phyloP scores from a whole-genome alignment of 1,139 yeast species.

The Nakaseomyces bracarensis region DNA sequence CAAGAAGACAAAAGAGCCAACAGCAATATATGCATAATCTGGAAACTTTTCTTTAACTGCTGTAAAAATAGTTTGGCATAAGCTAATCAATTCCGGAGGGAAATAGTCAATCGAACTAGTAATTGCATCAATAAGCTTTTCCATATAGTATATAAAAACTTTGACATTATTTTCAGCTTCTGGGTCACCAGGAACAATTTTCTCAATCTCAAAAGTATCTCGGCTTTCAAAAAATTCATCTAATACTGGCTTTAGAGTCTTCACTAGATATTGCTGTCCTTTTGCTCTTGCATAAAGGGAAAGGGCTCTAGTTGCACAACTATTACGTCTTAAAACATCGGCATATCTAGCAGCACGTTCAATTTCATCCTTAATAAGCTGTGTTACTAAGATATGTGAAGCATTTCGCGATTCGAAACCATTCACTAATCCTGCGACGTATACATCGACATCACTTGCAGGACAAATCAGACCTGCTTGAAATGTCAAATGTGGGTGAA shows the following conservation, averaged over 20 bases:
- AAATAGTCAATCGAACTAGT: slow-evolving; percentile 47
- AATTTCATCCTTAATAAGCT: slow-evolving; percentile 58
- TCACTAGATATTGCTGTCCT: slow-evolving; percentile 51
- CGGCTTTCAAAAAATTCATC: slow-evolving; percentile 44
- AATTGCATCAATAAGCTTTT: slow-evolving; percentile 52
- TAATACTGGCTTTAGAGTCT: slow-evolving; percentile 48
- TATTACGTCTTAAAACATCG: slow-evolving; percentile 71
- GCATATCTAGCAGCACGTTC: slow-evolving; percentile 50
- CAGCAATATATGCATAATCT: slow-evolving; percentile 54
- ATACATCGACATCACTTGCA: slow-evolving; percentile 60
- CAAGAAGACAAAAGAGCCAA: slow-evolving; percentile 80
- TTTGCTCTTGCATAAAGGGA: slow-evolving; percentile 61
- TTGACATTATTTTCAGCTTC: slow-evolving; percentile 39
- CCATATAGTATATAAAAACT: slow-evolving; percentile 50
- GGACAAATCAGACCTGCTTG: slow-evolving; percentile 43
- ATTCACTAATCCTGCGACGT: slow-evolving; percentile 58
- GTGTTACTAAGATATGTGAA: slow-evolving; percentile 48
- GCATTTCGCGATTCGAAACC: slow-evolving; percentile 47
- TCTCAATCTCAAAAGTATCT: slow-evolving; percentile 62
- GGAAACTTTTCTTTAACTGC: slow-evolving; percentile 61
- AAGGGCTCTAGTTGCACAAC: slow-evolving; percentile 70
- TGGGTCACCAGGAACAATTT: slow-evolving; percentile 35
- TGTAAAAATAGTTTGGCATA: slow-evolving; percentile 65
- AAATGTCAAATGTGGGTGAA: slow-evolving; percentile 32
- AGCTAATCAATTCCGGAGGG: slow-evolving; percentile 65